A percentile compares a stretch with the other conserved stretches of the same genome.
Evolutionary conservation across 495 filamentous ascomycete genomes (phyloP).

Genomic region (Darksidea phi): DNA sequence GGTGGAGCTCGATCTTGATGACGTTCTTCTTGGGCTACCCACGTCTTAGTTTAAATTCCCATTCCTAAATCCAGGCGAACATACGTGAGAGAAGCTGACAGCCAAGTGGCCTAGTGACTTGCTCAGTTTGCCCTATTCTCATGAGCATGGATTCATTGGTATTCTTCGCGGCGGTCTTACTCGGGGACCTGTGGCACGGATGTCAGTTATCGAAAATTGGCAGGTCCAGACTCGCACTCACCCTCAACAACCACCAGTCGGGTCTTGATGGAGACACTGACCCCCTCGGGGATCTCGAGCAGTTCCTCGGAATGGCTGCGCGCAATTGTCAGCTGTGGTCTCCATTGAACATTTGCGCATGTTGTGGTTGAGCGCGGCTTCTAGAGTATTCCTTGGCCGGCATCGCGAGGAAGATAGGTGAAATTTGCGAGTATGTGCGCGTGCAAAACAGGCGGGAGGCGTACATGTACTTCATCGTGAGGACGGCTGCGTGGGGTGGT

Average conservation of each 20-base stretch:
- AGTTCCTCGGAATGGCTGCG: conserved; percentile 94
- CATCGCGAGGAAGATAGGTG: background rate
- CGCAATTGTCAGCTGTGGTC: conserved; percentile 15
- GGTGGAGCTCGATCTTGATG: conserved; percentile 95
- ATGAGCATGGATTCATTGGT: conserved; percentile 3
- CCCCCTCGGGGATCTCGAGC: conserved; percentile 90
- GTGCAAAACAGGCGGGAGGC: conserved; percentile 3
- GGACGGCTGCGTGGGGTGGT: conserved; percentile 14
- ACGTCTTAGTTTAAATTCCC: conserved; percentile 69
- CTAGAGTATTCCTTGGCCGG: background rate
- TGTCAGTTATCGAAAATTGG: conserved; percentile 14
- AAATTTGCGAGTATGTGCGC: background rate
- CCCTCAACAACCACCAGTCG: conserved; percentile 93
- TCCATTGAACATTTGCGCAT: background rate
- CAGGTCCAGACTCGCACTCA: conserved; percentile 63
- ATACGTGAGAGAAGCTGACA: conserved; percentile 72
- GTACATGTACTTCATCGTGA: conserved; percentile 39
- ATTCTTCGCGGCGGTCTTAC: conserved; percentile 21
- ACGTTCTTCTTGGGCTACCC: conserved; percentile 69
- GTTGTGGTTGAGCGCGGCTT: background rate
- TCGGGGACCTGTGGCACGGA: conserved; percentile 22
- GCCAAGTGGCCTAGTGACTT: conserved; percentile 96
- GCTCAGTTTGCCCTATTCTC: conserved; percentile 70
- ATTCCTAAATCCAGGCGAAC: background rate
- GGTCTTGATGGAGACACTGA: conserved; percentile 90